phyloP scores from a whole-genome alignment of 768 basidiomycete species.

The Podaxis carcinomalis region DNA sequence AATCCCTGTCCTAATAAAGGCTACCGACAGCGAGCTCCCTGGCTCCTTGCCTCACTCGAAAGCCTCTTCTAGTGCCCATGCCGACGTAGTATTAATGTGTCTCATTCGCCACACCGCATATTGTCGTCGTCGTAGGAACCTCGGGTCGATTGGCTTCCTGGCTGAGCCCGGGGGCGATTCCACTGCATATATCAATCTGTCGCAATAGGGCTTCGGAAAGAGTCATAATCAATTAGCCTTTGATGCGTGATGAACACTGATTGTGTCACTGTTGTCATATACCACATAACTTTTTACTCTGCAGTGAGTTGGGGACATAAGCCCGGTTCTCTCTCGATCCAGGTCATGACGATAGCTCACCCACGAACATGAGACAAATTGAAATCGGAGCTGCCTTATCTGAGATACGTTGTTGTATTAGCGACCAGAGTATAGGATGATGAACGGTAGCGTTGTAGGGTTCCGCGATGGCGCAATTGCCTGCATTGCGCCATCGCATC shows the following conservation, averaged over 20 bases:
- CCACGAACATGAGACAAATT: too few species aligned
- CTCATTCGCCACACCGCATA: not conserved
- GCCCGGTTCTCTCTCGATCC: too few species aligned
- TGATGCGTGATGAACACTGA: not conserved
- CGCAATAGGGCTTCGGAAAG: not conserved
- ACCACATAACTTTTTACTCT: too few species aligned
- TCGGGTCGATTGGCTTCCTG: not conserved
- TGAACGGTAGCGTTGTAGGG: not conserved
- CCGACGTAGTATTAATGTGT: too few species aligned
- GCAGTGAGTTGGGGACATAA: too few species aligned
- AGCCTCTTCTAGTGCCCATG: too few species aligned
- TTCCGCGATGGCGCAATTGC: constrained; percentile 11
- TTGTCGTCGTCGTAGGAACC: not conserved
- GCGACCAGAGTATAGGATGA: not conserved
- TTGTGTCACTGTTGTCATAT: too few species aligned
- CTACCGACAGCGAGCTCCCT: not conserved
- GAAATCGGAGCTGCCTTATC: not conserved
- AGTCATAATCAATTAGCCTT: not conserved
- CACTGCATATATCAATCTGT: not conserved
- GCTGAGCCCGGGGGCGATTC: not conserved
- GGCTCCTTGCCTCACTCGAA: too few species aligned
- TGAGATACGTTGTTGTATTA: not conserved
- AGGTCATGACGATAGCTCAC: not conserved
- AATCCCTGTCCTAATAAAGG: not conserved
- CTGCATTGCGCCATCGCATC: not conserved